Percentiles rank a stretch among this genome's conserved stretches.
Evolutionary conservation across 1,139 yeast genomes (phyloP).

Genomic region (Debaryomyces psychrophilus): DNA sequence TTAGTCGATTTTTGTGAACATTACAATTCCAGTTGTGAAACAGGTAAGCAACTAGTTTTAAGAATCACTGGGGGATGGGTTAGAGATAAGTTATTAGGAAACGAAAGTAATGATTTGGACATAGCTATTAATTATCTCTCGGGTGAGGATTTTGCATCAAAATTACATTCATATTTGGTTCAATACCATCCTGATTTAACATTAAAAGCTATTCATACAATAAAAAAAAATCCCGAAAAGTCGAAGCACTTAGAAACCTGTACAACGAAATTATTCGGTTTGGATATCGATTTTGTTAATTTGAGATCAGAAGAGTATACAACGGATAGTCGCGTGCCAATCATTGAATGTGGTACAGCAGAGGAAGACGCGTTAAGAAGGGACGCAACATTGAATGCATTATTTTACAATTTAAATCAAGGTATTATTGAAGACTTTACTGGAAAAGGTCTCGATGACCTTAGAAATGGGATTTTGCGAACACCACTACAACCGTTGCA

Average conservation of each 20-base stretch:
- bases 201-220: slow-evolving; percentile 68
- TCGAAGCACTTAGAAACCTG: slow-evolving; percentile 96
- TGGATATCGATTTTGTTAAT: slow-evolving; percentile 91
- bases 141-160: slow-evolving; percentile 83
- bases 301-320: slow-evolving; percentile 86
- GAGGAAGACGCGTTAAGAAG: slow-evolving; percentile 88
- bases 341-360: slow-evolving; percentile 80
- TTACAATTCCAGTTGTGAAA: slow-evolving; percentile 28
- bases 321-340: slow-evolving; percentile 79
- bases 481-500: slow-evolving; percentile 85
- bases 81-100: slow-evolving; percentile 84
- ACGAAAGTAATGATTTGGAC: slow-evolving; percentile 83
- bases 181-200: slow-evolving; percentile 45
- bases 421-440: slow-evolving; percentile 83
- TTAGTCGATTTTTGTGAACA: slow-evolving; percentile 47
- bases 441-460: slow-evolving; percentile 69
- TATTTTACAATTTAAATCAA: slow-evolving; percentile 78
- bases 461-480: slow-evolving; percentile 68
- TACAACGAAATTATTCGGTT: slow-evolving; percentile 78
- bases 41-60: slow-evolving; percentile 42
- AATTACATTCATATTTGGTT: slow-evolving; percentile 57
- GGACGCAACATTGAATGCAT: slow-evolving; percentile 92
- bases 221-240: slow-evolving; percentile 90
- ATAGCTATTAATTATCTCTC: slow-evolving; percentile 83
- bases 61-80: slow-evolving; percentile 99